Evolutionary conservation across 75 land plant genomes (phyloP).

Genomic region (Picea glauca): DNA sequence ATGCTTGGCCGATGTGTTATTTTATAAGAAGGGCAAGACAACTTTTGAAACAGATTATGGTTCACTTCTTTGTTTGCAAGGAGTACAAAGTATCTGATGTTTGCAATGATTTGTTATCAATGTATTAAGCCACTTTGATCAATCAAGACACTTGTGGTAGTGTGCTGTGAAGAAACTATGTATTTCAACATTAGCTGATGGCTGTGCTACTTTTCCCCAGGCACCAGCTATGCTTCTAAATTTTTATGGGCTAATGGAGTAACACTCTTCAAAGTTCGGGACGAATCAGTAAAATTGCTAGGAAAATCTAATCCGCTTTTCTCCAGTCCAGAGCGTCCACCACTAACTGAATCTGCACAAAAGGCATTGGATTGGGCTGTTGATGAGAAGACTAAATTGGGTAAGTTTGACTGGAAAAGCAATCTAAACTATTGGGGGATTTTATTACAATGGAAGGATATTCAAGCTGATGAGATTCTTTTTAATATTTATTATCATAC

Average conservation of each 20-base stretch:
- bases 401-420: constrained; percentile 25
- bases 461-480: background rate
- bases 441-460: background rate
- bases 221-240: constrained; percentile 77
- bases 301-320: constrained; percentile 61
- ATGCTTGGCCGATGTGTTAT: background rate
- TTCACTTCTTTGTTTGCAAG: background rate
- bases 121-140: background rate
- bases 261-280: constrained; percentile 66
- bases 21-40: background rate
- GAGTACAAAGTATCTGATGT: background rate
- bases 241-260: constrained; percentile 72
- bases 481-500: background rate
- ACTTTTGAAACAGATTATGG: background rate
- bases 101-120: background rate
- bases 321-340: constrained; percentile 65
- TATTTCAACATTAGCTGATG: background rate
- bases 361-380: constrained; percentile 84
- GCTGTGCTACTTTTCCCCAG: constrained; percentile 20
- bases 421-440: background rate
- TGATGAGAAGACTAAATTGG: constrained; percentile 65
- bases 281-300: constrained; percentile 58
- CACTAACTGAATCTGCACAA: constrained; percentile 76
- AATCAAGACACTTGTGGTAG: background rate
- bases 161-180: background rate